A percentile compares a stretch with the other conserved stretches of the same genome.
phyloP scores from a whole-genome alignment of 345 rosid species.

The Citrus inodora region DNA sequence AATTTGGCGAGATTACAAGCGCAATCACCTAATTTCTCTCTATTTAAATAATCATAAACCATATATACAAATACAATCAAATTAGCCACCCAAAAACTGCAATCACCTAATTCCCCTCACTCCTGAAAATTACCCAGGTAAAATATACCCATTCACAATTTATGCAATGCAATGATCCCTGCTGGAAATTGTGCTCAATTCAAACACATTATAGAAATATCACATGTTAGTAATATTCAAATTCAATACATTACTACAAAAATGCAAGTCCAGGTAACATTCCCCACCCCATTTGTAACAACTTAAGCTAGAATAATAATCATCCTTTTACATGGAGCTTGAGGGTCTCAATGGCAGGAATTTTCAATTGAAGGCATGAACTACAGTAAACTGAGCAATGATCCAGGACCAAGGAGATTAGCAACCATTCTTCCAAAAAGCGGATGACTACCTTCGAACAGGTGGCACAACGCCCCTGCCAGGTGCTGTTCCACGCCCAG shows the following conservation, averaged over 20 bases:
- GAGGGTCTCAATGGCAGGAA: neutral
- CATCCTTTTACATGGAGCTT: slow-evolving; percentile 12
- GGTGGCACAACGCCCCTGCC: slow-evolving; percentile 85
- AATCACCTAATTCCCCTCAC: no score
- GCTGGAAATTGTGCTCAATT: neutral
- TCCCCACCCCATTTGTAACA: neutral
- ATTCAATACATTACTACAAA: slow-evolving; percentile 1
- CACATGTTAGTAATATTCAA: neutral
- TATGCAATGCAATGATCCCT: neutral
- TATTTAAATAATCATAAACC: neutral
- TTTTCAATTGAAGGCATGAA: neutral
- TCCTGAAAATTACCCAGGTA: neutral
- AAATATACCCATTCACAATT: neutral
- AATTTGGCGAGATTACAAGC: no score
- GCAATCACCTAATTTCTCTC: no score
- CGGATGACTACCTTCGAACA: slow-evolving; percentile 54
- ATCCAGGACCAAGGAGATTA: neutral
- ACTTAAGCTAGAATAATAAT: neutral
- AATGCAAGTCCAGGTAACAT: neutral
- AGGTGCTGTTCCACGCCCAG: slow-evolving; percentile 72
- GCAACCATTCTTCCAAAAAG: neutral
- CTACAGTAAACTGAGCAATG: neutral
- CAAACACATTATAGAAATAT: neutral
- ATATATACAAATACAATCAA: no score
- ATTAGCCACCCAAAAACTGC: no score